phyloP scores from a whole-genome alignment of 129 eudicot species.

The Flaveria ramosissima region DNA sequence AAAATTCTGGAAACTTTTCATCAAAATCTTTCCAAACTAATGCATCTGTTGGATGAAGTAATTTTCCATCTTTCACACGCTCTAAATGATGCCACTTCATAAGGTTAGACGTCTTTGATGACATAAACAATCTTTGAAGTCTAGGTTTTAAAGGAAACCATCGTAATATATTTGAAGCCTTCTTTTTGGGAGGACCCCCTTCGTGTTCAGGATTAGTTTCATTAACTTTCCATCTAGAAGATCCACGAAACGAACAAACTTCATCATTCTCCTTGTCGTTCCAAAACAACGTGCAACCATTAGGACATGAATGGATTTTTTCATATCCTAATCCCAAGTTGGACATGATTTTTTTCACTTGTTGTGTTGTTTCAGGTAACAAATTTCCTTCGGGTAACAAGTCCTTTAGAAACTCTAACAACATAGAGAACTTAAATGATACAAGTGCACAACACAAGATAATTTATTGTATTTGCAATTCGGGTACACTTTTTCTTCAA shows the following conservation, averaged over 20 bases:
- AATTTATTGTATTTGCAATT: too few species aligned
- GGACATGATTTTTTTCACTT: not conserved
- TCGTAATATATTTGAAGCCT: not conserved
- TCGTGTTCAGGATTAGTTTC: too few species aligned
- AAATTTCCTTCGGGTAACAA: not conserved
- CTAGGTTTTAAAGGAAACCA: conserved; percentile 19
- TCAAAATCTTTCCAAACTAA: not conserved
- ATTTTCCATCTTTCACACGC: not conserved
- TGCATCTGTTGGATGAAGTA: not conserved
- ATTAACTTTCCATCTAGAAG: not conserved
- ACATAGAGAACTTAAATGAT: not conserved
- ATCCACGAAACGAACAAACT: not conserved
- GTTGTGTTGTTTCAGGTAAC: not conserved
- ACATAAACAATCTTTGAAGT: conserved; percentile 7
- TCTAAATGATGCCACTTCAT: conserved; percentile 1
- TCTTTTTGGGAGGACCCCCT: too few species aligned
- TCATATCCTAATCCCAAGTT: not conserved
- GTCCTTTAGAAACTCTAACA: not conserved
- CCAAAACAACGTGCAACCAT: conserved; percentile 15
- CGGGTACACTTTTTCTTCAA: too few species aligned
- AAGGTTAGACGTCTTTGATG: not conserved
- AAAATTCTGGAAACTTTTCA: not conserved
- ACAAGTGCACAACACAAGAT: too few species aligned
- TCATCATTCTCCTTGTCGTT: not conserved
- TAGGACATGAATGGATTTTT: conserved; percentile 5